Base-by-base conservation (phyloP, 2,329 filamentous ascomycete species). In the Cordyceps pruinosa region DNA sequence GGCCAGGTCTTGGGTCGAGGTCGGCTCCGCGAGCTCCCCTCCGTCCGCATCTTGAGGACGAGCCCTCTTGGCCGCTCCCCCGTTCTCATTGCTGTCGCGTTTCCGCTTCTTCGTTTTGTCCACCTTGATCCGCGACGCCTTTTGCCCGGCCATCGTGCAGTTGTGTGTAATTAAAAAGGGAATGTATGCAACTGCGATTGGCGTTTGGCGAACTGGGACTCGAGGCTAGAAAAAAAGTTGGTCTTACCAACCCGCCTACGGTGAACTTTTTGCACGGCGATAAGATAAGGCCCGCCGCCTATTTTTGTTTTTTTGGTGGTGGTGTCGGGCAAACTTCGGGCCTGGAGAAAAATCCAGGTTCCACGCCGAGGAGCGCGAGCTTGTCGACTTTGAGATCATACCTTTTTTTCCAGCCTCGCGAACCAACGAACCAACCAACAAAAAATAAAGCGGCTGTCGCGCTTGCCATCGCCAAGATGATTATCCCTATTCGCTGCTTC, bases 401-500 rank as follows among this genome's bases (percentile, higher is more conserved):
- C n/a, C n/a, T n/a, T 15, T 50, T 37, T 41, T 30, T 30, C 17
- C 28, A 42, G 28, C 37, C 17, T 26, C 46, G n/a, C 17, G 17
- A 50, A 47, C 17, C 17, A 23, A 10, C 35, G 10, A 35, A 45
- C 12, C 21, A 21, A 39, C 7, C 5, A 25, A 17, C 15, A 19
- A 48, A 55, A 37, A 41, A n/a, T n/a, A n/a, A n/a, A 37, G 28
- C 8, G n/a, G 2, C 10, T 23, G 12, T 17, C 19, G 19, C 15
- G 2, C 8, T 34, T 39, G 10, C 5, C n/a, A 28, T 19, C 49
- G 61, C 64, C 77, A 88, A 75, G 58, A 99, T 99, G 94, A 99
- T 99, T 75, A 97, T 99, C 65, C 94, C 94, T 3, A 90, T 99
- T 64, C 90, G 94, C 65, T 99, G 94, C 78, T 99, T 99, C 76